Evolutionary conservation across 768 basidiomycete genomes (phyloP).

Genomic region (Phanerochaete sordida): DNA sequence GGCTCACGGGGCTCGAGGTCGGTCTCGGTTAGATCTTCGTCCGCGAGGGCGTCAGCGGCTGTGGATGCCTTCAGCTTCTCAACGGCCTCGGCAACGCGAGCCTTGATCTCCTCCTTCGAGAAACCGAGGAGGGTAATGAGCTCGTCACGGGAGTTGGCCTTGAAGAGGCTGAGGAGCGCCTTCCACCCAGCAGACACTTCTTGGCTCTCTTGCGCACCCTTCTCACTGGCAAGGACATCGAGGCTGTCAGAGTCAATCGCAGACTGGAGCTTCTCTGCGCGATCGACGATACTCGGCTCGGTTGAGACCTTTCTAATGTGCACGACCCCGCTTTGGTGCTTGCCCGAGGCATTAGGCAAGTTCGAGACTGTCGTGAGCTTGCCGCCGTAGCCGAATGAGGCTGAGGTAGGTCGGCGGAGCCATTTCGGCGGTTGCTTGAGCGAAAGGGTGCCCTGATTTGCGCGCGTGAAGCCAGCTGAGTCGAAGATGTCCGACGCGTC

Average conservation of each 20-base stretch:
- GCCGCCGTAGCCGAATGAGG: constrained; percentile 90
- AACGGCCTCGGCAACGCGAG: constrained; percentile 78
- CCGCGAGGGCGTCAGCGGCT: constrained; percentile 25
- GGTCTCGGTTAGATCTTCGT: constrained; percentile 30
- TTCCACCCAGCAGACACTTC: constrained; percentile 68
- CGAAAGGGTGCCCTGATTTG: constrained; percentile 61
- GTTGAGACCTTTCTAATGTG: constrained; percentile 78
- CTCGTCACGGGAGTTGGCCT: constrained; percentile 85
- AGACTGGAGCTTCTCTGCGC: constrained; percentile 62
- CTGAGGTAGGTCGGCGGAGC: constrained; percentile 80
- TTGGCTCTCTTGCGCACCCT: constrained; percentile 25
- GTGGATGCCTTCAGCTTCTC: constrained; percentile 59
- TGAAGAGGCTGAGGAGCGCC: constrained; percentile 84
- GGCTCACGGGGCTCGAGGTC: constrained; percentile 57
- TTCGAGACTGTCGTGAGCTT: constrained; percentile 80
- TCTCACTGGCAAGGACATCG: constrained; percentile 66
- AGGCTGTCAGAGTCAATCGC: constrained; percentile 60
- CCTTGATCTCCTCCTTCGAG: constrained; percentile 80
- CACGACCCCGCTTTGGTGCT: constrained; percentile 78
- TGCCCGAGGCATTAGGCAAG: constrained; percentile 65
- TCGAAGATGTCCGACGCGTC: constrained; percentile 82
- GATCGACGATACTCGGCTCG: constrained; percentile 68
- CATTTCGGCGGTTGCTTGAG: constrained; percentile 96
- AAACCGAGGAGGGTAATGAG: constrained; percentile 89
- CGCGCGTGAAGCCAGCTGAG: constrained; percentile 48